Base-by-base conservation (phyloP, 2,329 filamentous ascomycete genomes). In the Dothiorella sarmentorum region DNA sequence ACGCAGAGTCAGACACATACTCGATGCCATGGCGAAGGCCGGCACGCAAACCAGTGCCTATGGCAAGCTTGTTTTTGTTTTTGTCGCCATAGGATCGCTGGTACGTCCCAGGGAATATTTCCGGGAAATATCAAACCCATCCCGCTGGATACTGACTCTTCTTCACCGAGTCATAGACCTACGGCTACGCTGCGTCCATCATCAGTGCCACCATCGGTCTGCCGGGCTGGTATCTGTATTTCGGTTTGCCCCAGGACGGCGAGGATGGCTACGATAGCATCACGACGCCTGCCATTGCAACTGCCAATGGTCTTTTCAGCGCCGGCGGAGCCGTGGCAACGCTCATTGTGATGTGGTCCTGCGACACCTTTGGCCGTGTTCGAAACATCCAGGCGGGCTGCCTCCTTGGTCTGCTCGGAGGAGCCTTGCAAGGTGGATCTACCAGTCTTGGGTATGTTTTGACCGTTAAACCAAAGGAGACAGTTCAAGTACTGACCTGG, bases 161-260 rank as follows among this genome's bases (percentile, higher is more conserved):
- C 37, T 45, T 7, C 7, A 17, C 22, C 15, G 43, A 17, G 26
- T 17, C 3, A 27, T 20, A 63, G 64, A 80, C 79, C 2, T 81
- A 81, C 61, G 79, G 79, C 20, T 81, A 81, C 62, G 76, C 74
- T 55, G 72, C 79, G 7, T 80, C 78, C 1, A 75, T 81, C 35
- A 81, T 82, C 35, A 71, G 74, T 37, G 79, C 76, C 58, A 82
- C 79, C 15, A 80, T 82, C 55, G 80, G 80, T 7, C 78, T 82
- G 57, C 77, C 79, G 3, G 78, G 78, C 61, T 82, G 78, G 77
- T 82, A 79, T 63, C 61, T 65, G 17, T 81, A 75, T 66, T 81
- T 82, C 63, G 63, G 77, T 42, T 72, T 82, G 9, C 78, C 79
- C 0, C 61, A 60, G 10, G 66, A 74, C 29, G 76, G 74, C 11